These are phyloP conservation scores for Fusarium pininemorale DNA, from an alignment of 2,329 filamentous ascomycete genomes.

Conservation along the genomic window DNA sequence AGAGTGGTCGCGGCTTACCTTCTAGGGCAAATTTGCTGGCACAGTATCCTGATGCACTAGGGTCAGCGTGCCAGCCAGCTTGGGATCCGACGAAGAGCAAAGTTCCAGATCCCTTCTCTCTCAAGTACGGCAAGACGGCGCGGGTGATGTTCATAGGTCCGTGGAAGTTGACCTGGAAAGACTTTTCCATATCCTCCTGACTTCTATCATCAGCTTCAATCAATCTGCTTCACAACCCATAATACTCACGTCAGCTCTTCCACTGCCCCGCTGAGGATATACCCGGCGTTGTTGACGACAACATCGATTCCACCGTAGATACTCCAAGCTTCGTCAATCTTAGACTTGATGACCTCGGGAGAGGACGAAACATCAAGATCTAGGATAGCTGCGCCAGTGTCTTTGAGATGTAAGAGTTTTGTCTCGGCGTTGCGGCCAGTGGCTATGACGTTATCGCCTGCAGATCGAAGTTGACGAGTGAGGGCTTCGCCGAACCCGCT, in stretches of 20 bases:
- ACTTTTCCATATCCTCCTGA: constrained; percentile 38
- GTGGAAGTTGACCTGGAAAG: constrained; percentile 50
- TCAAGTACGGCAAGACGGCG: constrained; percentile 46
- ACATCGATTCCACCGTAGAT: constrained; percentile 47
- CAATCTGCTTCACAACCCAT: accelerated
- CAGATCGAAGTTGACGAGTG: constrained; percentile 48
- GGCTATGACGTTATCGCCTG: constrained; percentile 53
- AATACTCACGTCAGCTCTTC: constrained; percentile 39
- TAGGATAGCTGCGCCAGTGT: constrained; percentile 30
- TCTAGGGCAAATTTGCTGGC: constrained; percentile 47
- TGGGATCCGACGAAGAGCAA: constrained; percentile 50
- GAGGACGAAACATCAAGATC: constrained; percentile 28
- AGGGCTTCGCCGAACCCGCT: constrained; percentile 54
- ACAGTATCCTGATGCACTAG: constrained; percentile 45
- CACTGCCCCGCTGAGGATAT: constrained; percentile 35
- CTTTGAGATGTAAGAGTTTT: constrained; percentile 48
- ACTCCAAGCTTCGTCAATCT: constrained; percentile 28
- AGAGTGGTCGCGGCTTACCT: constrained; percentile 19
- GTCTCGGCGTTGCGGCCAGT: constrained; percentile 50
- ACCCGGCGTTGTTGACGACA: constrained; percentile 53
- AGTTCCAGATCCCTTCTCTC: constrained; percentile 43
- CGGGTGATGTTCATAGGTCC: constrained; percentile 50
- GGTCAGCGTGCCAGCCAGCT: constrained; percentile 46
- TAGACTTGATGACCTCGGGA: not conserved
- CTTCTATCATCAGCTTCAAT: not conserved